phyloP scores from a whole-genome alignment of 495 filamentous ascomycete genomes.

The Physcia stellaris region DNA sequence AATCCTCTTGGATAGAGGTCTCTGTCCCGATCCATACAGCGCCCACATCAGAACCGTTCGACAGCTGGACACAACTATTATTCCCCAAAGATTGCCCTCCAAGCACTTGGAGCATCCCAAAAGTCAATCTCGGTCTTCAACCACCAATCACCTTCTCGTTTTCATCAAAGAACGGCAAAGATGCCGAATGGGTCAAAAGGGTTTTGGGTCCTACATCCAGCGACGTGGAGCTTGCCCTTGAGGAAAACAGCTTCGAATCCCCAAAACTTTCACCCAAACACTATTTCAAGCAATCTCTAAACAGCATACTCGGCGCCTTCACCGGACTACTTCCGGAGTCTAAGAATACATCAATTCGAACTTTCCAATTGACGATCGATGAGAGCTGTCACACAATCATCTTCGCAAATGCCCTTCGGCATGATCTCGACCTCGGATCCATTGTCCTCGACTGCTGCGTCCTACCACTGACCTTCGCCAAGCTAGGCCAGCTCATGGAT shows the following conservation, averaged over 20 bases:
- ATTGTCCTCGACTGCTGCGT: conserved; percentile 35
- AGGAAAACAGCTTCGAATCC: conserved; percentile 9
- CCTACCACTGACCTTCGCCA: conserved; percentile 24
- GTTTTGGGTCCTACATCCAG: conserved; percentile 22
- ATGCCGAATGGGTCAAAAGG: conserved; percentile 25
- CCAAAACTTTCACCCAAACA: conserved; percentile 18
- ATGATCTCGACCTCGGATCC: conserved; percentile 26
- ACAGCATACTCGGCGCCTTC: conserved; percentile 29
- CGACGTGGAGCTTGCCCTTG: conserved; percentile 23
- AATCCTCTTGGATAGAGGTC: conserved; percentile 31
- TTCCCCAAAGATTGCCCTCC: conserved; percentile 7
- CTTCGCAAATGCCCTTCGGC: conserved; percentile 25
- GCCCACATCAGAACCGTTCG: conserved; percentile 6
- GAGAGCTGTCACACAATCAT: conserved; percentile 22
- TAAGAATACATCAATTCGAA: not conserved
- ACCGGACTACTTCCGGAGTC: conserved; percentile 25
- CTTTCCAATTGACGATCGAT: conserved; percentile 3
- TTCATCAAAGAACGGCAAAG: too few species aligned
- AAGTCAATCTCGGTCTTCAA: conserved; percentile 31
- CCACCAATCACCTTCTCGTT: conserved; percentile 19
- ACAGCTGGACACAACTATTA: conserved; percentile 22
- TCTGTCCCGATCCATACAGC: conserved; percentile 22
- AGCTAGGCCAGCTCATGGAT: conserved; percentile 16
- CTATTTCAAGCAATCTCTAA: conserved; percentile 35
- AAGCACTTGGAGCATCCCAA: conserved; percentile 23